phyloP scores from a whole-genome alignment of 192 early-diverging fungal genomes.

The Chytriomyces sp. region DNA sequence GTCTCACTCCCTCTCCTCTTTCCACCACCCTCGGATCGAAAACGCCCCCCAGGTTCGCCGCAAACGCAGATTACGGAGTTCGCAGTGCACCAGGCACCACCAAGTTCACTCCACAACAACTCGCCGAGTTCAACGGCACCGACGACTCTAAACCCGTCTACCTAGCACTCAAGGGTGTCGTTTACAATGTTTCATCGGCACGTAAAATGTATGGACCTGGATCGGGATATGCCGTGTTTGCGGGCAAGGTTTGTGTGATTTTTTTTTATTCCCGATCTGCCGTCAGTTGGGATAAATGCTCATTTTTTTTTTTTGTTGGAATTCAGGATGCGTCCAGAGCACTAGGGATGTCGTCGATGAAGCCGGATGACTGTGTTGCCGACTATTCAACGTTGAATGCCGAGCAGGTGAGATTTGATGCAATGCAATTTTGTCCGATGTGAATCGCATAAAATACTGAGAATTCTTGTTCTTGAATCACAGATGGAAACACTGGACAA shows the following conservation, averaged over 20 bases:
- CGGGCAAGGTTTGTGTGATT: constrained; percentile 75
- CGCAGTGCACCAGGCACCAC: constrained; percentile 26
- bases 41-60: neutral
- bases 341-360: constrained; percentile 32
- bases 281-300: neutral
- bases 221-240: constrained; percentile 75
- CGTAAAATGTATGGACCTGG: constrained; percentile 69
- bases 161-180: constrained; percentile 80
- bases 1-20: neutral
- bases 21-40: neutral
- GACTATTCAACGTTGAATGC: constrained; percentile 70
- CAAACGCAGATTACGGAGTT: constrained; percentile 20
- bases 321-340: constrained; percentile 44
- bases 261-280: neutral
- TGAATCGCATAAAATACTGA: neutral
- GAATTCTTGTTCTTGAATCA: neutral
- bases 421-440: neutral
- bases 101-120: constrained; percentile 61
- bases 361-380: constrained; percentile 71
- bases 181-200: constrained; percentile 76
- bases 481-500: constrained; percentile 73
- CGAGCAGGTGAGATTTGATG: constrained; percentile 61
- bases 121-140: constrained; percentile 66
- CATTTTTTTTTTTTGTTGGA: neutral
- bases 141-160: constrained; percentile 69